Conservation (phyloP, 2,329 filamentous ascomycete genomes). For the Fusarium torreyae region DNA sequence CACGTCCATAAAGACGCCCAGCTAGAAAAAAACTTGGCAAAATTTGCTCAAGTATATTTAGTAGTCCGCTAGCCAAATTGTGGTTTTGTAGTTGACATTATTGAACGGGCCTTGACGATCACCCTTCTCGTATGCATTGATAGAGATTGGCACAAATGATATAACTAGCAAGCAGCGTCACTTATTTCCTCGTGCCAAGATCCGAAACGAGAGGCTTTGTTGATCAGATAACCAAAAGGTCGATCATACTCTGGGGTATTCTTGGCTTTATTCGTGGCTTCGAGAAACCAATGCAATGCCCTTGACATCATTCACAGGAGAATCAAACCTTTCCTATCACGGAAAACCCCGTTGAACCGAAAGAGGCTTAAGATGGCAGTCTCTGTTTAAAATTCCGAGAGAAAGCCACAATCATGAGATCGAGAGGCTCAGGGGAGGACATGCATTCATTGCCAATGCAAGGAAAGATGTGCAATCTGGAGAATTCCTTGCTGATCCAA, state of each 20-base stretch:
- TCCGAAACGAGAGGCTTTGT: neutral
- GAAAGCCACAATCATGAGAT: conserved; percentile 9
- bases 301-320: conserved; percentile 42
- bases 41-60: neutral
- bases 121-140: neutral
- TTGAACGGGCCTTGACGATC: neutral
- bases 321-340: neutral
- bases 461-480: conserved; percentile 18
- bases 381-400: neutral
- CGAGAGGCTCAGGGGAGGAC: neutral
- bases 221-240: conserved; percentile 8
- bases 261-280: neutral
- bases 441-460: conserved; percentile 8
- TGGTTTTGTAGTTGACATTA: neutral
- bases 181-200: neutral
- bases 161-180: neutral
- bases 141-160: too few relatives aligned
- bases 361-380: neutral
- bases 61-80: neutral
- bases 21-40: conserved; percentile 3
- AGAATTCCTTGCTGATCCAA: conserved; percentile 22
- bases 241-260: conserved; percentile 9
- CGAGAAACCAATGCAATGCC: neutral
- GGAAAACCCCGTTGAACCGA: neutral
- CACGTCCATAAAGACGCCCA: neutral